phyloP scores from a whole-genome alignment of 2,329 filamentous ascomycete species.

The Aulographum hederae region DNA sequence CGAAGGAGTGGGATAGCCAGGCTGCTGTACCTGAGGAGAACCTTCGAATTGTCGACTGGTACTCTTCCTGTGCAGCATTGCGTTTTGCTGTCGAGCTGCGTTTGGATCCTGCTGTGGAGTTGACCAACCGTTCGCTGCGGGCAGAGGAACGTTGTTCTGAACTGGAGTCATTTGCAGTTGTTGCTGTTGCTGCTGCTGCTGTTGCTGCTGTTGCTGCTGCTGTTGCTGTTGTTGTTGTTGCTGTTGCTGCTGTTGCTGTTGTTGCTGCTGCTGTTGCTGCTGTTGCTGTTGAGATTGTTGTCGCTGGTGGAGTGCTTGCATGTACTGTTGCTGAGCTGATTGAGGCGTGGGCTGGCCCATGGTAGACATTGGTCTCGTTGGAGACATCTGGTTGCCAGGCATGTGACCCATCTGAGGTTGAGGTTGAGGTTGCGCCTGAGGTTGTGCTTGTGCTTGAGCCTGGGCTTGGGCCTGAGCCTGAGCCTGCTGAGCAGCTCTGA shows the following conservation, averaged over 20 bases:
- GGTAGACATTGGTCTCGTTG: constrained; percentile 8
- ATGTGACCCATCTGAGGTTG: constrained; percentile 20
- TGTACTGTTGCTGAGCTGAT: constrained; percentile 7
- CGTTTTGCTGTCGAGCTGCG: no score
- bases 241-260: constrained; percentile 14
- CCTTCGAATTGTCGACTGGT: constrained; percentile 17
- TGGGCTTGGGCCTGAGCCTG: constrained; percentile 6
- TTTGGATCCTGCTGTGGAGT: constrained; percentile 26
- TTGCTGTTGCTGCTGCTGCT: constrained; percentile 19
- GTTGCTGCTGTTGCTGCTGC: constrained; percentile 24
- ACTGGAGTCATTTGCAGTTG: constrained; percentile 23
- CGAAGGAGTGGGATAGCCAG: constrained; percentile 6
- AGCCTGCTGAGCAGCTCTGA: background rate
- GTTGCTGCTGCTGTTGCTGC: constrained; percentile 12
- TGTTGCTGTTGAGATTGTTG: constrained; percentile 8
- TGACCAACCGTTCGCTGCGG: constrained; percentile 22
- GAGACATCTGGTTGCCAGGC: constrained; percentile 13
- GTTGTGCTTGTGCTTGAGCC: constrained; percentile 14
- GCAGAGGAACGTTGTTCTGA: constrained; percentile 29
- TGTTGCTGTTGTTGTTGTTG: constrained; percentile 24
- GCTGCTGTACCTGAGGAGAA: constrained; percentile 14
- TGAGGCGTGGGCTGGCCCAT: background rate
- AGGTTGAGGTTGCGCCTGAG: constrained; percentile 15
- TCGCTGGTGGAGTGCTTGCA: constrained; percentile 6
- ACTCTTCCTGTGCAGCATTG: no score